A percentile compares a stretch with the other conserved stretches of the same genome.
Conservation (phyloP, 75 land plant genomes). For the Chamaecyparis obtusa region DNA sequence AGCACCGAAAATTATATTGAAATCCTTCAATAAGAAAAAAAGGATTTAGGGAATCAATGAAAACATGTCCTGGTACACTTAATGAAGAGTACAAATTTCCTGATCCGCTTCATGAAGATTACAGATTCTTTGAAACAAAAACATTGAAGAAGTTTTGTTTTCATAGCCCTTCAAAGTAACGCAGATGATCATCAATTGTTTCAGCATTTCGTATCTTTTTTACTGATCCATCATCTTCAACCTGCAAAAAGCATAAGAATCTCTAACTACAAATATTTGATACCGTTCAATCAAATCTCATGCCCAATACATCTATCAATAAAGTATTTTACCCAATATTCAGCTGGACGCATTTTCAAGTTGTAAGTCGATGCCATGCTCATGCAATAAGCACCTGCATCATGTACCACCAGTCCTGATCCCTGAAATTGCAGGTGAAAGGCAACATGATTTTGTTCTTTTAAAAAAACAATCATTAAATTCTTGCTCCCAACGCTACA, state of each 20-base stretch:
- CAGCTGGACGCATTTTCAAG: constrained; percentile 96
- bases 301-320: neutral
- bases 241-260: constrained; percentile 28
- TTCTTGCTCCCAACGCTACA: too few relatives aligned
- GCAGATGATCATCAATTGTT: constrained; percentile 85
- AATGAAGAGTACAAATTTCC: neutral
- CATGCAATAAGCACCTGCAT: constrained; percentile 99
- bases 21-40: constrained; percentile 2
- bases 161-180: constrained; percentile 82
- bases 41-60: neutral
- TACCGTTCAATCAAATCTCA: neutral
- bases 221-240: constrained; percentile 65
- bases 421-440: constrained; percentile 46
- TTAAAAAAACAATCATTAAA: too few relatives aligned
- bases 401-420: constrained; percentile 91
- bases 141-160: neutral
- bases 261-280: neutral
- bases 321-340: constrained; percentile 77
- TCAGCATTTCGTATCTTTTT: constrained; percentile 81
- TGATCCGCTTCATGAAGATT: neutral
- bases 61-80: neutral
- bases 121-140: neutral
- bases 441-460: too few relatives aligned
- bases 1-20: neutral
- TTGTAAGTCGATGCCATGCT: constrained; percentile 99